Conservation (phyloP, 169 alveolate genomes). For the Babesia ovata region DNA sequence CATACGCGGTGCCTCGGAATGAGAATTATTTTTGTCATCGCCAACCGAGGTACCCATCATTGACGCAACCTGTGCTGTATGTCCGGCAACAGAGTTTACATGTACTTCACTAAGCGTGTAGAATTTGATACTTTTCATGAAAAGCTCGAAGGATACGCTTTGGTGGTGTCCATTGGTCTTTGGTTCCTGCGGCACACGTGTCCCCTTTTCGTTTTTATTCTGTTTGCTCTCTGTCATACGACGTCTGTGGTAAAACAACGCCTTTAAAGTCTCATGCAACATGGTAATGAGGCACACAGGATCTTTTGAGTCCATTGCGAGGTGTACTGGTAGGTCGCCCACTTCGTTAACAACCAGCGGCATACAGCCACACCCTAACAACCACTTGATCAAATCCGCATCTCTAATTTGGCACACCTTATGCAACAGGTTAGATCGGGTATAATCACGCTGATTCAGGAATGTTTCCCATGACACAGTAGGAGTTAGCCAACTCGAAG, state of each 20-base stretch:
- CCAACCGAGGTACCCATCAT: too few relatives aligned
- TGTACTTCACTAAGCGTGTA: not conserved
- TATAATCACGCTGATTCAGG: constrained; percentile 50
- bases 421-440: constrained; percentile 58
- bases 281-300: constrained; percentile 54
- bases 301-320: constrained; percentile 57
- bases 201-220: not conserved
- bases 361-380: constrained; percentile 42
- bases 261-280: constrained; percentile 46
- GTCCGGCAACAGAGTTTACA: too few relatives aligned
- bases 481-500: constrained; percentile 32
- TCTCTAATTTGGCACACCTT: constrained; percentile 50
- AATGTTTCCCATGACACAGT: constrained; percentile 50
- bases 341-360: constrained; percentile 66
- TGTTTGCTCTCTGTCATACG: not conserved
- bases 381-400: constrained; percentile 27
- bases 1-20: too few relatives aligned
- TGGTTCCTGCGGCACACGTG: not conserved
- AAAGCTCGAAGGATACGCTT: not conserved
- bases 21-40: too few relatives aligned
- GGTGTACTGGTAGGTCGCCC: constrained; percentile 71
- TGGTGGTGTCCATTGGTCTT: not conserved
- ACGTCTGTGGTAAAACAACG: constrained; percentile 26
- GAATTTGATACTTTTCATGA: constrained; percentile 7
- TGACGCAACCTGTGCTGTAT: too few relatives aligned